Conservation (phyloP, 2,329 filamentous ascomycete genomes). For the Colletotrichum kahawae region DNA sequence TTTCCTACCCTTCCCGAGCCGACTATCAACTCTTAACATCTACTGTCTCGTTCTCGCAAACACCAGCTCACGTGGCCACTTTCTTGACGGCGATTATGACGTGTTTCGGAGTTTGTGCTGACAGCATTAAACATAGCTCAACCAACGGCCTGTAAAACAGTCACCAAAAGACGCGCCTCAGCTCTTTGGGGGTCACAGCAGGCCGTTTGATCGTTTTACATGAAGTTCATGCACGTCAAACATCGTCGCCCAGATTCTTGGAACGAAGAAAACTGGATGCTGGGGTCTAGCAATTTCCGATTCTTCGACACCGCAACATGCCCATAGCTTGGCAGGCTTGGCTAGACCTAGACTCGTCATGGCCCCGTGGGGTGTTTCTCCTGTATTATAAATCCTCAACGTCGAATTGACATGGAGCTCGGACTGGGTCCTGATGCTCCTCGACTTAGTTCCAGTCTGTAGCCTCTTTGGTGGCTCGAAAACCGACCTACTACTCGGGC, state of each 20-base stretch:
- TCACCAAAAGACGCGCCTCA: not conserved
- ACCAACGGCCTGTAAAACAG: not conserved
- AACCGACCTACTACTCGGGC: not conserved
- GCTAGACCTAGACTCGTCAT: not conserved
- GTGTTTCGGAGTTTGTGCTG: not conserved
- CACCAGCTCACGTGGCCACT: not conserved
- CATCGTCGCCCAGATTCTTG: not conserved
- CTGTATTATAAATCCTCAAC: not conserved
- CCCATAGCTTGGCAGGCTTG: conserved; percentile 3
- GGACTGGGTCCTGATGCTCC: not conserved
- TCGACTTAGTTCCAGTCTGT: not conserved
- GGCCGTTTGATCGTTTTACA: not conserved
- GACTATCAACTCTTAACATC: not conserved
- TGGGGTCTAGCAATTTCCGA: not conserved
- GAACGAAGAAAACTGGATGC: not conserved
- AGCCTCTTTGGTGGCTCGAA: not conserved
- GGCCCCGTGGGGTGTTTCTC: not conserved
- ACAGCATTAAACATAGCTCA: not conserved
- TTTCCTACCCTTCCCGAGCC: not conserved
- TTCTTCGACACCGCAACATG: not conserved
- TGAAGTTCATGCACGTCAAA: not conserved
- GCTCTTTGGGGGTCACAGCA: not conserved
- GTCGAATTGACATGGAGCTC: not conserved
- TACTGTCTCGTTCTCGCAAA: not conserved
- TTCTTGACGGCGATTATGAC: not conserved